A percentile compares a stretch with the other conserved stretches of the same genome.
Conservation (phyloP, 495 filamentous ascomycete genomes). For the Penicilliopsis zonata region DNA sequence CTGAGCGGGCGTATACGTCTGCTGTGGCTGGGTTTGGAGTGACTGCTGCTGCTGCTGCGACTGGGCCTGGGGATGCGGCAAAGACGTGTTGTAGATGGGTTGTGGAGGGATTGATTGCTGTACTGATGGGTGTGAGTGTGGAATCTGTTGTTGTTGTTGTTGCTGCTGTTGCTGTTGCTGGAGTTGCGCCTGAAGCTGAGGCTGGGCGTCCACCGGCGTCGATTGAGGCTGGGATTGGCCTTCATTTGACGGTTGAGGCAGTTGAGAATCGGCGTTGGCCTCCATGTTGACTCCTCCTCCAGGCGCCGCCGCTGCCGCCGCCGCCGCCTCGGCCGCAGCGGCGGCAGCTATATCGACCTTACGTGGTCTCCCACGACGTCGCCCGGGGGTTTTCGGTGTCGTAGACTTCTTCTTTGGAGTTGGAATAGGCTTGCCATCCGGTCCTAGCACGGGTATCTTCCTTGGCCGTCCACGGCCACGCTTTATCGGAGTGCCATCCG, state of each 20-base stretch:
- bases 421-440: slow-evolving; percentile 18
- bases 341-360: slow-evolving; percentile 27
- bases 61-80: slow-evolving; percentile 3
- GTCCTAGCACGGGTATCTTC: too few relatives aligned
- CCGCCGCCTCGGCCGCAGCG: slow-evolving; percentile 14
- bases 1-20: too few relatives aligned
- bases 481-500: slow-evolving; percentile 24
- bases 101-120: background rate
- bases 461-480: slow-evolving; percentile 28
- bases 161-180: slow-evolving; percentile 8
- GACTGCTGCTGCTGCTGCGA: slow-evolving; percentile 1
- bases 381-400: background rate
- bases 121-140: background rate
- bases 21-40: too few relatives aligned
- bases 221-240: slow-evolving; percentile 4
- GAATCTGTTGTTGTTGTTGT: slow-evolving; percentile 1
- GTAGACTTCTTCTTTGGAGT: slow-evolving; percentile 5
- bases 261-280: background rate
- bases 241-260: slow-evolving; percentile 1
- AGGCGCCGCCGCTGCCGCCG: slow-evolving; percentile 4
- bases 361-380: slow-evolving; percentile 17
- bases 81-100: background rate
- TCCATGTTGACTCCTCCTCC: too few relatives aligned
- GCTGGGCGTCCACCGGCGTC: slow-evolving; percentile 1
- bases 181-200: slow-evolving; percentile 6